A percentile compares a stretch with the other conserved stretches of the same genome.
These are phyloP conservation scores for Picea glauca DNA, from an alignment of 75 land plant species.

Conservation along the genomic window DNA sequence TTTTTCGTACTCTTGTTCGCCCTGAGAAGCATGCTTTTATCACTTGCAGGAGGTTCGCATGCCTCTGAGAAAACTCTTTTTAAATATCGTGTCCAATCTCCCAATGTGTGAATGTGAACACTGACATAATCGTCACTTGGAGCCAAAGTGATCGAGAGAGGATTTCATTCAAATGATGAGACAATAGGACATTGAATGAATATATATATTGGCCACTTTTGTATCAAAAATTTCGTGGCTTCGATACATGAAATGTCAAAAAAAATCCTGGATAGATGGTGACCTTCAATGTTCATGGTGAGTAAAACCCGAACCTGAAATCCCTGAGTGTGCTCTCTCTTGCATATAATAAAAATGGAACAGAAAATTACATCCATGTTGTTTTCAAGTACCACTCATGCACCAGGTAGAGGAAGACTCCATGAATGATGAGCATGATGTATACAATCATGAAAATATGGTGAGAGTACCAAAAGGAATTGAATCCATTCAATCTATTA, in stretches of 20 bases:
- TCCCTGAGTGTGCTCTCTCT: constrained; percentile 43
- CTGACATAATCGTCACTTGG: constrained; percentile 61
- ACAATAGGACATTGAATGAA: constrained; percentile 87
- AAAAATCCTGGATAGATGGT: constrained; percentile 95
- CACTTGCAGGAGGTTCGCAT: constrained; percentile 53
- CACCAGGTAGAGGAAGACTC: constrained; percentile 48
- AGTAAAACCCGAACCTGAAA: constrained; percentile 40
- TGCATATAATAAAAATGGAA: constrained; percentile 44
- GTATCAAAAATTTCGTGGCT: constrained; percentile 75
- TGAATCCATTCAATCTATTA: constrained; percentile 76
- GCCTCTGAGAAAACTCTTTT: constrained; percentile 49
- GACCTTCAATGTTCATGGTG: constrained; percentile 57
- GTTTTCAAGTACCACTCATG: constrained; percentile 59
- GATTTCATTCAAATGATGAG: constrained; percentile 95
- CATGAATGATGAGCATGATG: constrained; percentile 62
- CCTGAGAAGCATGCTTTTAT: constrained; percentile 61
- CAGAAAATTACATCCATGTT: constrained; percentile 67
- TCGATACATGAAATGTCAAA: constrained; percentile 82
- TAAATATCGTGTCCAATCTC: constrained; percentile 67
- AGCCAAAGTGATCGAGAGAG: constrained; percentile 72
- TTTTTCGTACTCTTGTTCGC: constrained; percentile 42
- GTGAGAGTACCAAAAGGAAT: constrained; percentile 90
- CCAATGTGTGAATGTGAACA: constrained; percentile 54
- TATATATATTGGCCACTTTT: constrained; percentile 95
- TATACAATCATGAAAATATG: constrained; percentile 72